Conservation (phyloP, 2,329 filamentous ascomycete genomes). For the Juglanconis oblonga region DNA sequence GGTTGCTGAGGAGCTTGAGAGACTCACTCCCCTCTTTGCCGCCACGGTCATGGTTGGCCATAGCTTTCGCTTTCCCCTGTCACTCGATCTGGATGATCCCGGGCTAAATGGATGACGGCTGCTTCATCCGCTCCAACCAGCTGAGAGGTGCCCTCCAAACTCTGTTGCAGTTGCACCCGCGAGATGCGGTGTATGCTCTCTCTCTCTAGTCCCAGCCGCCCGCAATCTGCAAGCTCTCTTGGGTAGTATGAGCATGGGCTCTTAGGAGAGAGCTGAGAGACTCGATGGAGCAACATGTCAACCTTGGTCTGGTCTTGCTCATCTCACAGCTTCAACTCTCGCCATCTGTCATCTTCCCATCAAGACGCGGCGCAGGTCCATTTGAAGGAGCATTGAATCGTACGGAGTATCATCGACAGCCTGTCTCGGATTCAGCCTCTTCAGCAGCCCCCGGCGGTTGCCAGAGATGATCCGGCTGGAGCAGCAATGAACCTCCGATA, state of each 20-base stretch:
- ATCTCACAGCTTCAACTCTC: neutral
- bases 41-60: no score
- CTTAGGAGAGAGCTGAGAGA: neutral
- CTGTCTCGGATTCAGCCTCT: neutral
- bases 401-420: neutral
- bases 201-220: neutral
- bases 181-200: neutral
- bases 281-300: neutral
- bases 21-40: no score
- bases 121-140: neutral
- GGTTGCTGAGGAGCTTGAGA: no score
- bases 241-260: neutral
- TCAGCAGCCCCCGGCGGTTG: neutral
- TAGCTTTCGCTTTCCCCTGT: neutral
- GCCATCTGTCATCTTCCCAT: neutral
- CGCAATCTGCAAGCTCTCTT: neutral
- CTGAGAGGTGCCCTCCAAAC: neutral
- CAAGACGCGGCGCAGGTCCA: neutral
- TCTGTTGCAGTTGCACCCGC: neutral
- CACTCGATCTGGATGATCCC: neutral
- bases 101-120: neutral
- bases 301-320: neutral
- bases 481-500: neutral
- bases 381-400: no score
- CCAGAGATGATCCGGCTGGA: neutral